Evolutionary conservation across 371 early-diverging fungal species (phyloP).

Genomic region (Mucor plumbeus): DNA sequence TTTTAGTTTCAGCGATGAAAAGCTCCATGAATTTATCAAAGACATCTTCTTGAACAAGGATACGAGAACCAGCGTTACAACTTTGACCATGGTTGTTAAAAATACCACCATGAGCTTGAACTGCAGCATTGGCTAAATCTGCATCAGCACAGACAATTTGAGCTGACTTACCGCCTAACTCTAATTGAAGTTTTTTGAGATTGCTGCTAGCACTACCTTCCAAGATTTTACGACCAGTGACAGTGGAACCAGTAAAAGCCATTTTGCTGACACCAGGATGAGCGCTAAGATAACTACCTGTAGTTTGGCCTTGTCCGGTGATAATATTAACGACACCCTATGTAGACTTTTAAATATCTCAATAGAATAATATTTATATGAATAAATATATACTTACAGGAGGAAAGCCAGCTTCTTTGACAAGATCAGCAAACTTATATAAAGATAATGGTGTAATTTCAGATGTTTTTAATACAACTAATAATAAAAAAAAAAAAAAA

Average conservation of each 20-base stretch:
- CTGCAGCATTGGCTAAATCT: constrained; percentile 80
- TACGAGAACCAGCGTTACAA: constrained; percentile 88
- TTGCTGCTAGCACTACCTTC: constrained; percentile 61
- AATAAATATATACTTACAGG: constrained; percentile 36
- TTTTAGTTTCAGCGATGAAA: constrained; percentile 66
- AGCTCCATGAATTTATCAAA: constrained; percentile 70
- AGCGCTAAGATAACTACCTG: constrained; percentile 39
- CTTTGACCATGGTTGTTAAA: constrained; percentile 87
- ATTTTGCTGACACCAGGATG: constrained; percentile 59
- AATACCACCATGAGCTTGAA: constrained; percentile 70
- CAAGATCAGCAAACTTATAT: constrained; percentile 52
- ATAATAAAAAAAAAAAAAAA: too few species aligned
- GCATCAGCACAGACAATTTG: constrained; percentile 87
- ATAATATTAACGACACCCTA: constrained; percentile 77
- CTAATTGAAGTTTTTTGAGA: constrained; percentile 80
- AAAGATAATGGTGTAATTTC: constrained; percentile 61
- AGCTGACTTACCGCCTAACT: constrained; percentile 93
- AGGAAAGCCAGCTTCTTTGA: constrained; percentile 52
- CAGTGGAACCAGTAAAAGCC: constrained; percentile 69
- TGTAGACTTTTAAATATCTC: neutral
- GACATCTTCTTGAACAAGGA: constrained; percentile 84
- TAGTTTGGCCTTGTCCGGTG: constrained; percentile 47
- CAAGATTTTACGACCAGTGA: constrained; percentile 60
- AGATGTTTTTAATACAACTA: constrained; percentile 43
- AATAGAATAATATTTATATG: too few species aligned